Conservation (phyloP, 345 rosid species). For the Passiflora organensis region DNA sequence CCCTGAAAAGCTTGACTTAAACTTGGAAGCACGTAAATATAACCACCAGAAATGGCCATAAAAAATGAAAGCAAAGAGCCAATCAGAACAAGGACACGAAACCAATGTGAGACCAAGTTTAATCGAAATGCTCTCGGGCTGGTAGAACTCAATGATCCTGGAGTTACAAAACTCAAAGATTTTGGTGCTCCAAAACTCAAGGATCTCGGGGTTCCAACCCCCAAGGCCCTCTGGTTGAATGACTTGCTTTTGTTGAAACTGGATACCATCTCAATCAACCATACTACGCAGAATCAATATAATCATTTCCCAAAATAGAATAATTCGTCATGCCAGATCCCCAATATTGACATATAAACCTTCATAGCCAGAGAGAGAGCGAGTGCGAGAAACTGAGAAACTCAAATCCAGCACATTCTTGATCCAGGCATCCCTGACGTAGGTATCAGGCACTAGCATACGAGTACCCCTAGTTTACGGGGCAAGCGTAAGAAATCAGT, state of each 20-base stretch:
- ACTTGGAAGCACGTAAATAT: slow-evolving; percentile 61
- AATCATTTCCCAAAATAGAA: neutral
- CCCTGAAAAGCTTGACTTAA: slow-evolving; percentile 44
- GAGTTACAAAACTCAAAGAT: slow-evolving; percentile 18
- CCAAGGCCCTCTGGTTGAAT: slow-evolving; percentile 33
- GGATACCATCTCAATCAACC: slow-evolving; percentile 40
- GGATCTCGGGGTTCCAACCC: slow-evolving; percentile 31
- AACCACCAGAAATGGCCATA: slow-evolving; percentile 50
- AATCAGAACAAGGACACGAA: slow-evolving; percentile 40
- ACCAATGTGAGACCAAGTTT: slow-evolving; percentile 40
- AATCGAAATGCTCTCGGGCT: slow-evolving; percentile 30
- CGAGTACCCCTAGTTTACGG: slow-evolving; percentile 9
- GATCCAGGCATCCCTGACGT: slow-evolving; percentile 8
- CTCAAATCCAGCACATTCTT: slow-evolving; percentile 5
- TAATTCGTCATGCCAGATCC: too few relatives aligned
- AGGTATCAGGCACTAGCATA: slow-evolving; percentile 10
- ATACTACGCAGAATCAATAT: slow-evolving; percentile 18
- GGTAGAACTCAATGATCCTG: slow-evolving; percentile 19
- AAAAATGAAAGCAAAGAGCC: slow-evolving; percentile 51
- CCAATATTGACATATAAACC: too few relatives aligned
- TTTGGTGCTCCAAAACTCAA: slow-evolving; percentile 42
- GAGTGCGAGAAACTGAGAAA: too few relatives aligned
- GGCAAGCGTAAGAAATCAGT: slow-evolving; percentile 9
- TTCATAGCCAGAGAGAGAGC: neutral
- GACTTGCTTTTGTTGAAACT: slow-evolving; percentile 40